Percentiles rank a stretch among this genome's conserved stretches.
Evolutionary conservation across 164 flowering plant species (phyloP).

Genomic region (Brasenia schreberi): DNA sequence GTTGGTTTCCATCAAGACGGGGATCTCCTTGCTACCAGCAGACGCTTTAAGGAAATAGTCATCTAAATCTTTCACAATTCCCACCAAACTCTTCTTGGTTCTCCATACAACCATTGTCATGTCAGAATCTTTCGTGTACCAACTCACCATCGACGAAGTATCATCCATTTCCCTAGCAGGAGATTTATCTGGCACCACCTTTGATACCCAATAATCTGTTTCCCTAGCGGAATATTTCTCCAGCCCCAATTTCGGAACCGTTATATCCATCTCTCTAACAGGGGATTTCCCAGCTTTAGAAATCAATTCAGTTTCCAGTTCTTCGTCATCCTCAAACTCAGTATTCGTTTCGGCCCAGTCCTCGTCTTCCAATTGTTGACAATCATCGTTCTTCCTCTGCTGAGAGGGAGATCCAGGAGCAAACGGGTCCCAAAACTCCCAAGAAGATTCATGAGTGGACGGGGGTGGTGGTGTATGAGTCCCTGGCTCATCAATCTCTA

Average conservation of each 20-base stretch:
- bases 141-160: conserved; percentile 40
- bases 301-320: conserved; percentile 6
- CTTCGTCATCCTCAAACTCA: conserved; percentile 48
- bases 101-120: conserved; percentile 35
- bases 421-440: conserved; percentile 55
- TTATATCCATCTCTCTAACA: conserved; percentile 3
- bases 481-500: conserved; percentile 26
- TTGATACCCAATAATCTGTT: conserved; percentile 1
- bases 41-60: conserved; percentile 75
- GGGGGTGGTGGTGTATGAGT: conserved; percentile 41
- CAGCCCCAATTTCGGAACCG: too few species aligned
- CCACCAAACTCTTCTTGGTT: conserved; percentile 42
- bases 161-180: conserved; percentile 32
- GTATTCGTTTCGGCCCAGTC: conserved; percentile 60
- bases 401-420: conserved; percentile 13
- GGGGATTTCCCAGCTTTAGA: not conserved
- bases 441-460: conserved; percentile 24
- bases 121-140: conserved; percentile 36
- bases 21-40: conserved; percentile 42
- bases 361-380: conserved; percentile 46
- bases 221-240: conserved; percentile 10
- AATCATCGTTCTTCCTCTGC: conserved; percentile 15
- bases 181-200: conserved; percentile 16
- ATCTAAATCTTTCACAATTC: conserved; percentile 60
- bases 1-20: conserved; percentile 50